Percentiles rank a stretch among this genome's conserved stretches.
phyloP scores from a whole-genome alignment of 75 land plant genomes.

The Pinus albicaulis region DNA sequence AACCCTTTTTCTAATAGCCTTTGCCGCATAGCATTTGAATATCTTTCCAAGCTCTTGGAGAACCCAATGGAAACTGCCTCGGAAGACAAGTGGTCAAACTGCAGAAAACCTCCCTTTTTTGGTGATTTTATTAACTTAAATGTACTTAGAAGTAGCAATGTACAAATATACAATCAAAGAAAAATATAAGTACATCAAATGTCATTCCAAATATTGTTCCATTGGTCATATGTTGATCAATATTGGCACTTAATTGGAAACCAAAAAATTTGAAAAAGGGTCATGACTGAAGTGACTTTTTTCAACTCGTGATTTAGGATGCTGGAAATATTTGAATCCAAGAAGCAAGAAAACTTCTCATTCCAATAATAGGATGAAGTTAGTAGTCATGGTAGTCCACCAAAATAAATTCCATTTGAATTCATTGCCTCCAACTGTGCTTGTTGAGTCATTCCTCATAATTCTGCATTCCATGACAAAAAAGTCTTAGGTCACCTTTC shows the following conservation, averaged over 20 bases:
- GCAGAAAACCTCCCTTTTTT: too few relatives aligned
- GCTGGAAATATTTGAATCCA: slow-evolving; percentile 2
- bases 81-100: too few relatives aligned
- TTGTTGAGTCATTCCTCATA: slow-evolving; percentile 8
- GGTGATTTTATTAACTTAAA: too few relatives aligned
- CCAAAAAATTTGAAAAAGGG: not conserved
- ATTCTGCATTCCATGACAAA: too few relatives aligned
- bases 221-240: slow-evolving; percentile 1
- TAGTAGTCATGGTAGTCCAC: not conserved
- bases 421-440: not conserved
- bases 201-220: too few relatives aligned
- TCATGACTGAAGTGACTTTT: not conserved
- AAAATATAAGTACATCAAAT: too few relatives aligned
- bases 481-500: too few relatives aligned
- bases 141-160: too few relatives aligned
- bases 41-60: too few relatives aligned
- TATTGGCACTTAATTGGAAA: not conserved
- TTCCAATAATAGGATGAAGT: not conserved
- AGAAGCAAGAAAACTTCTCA: not conserved
- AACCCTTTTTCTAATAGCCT: not conserved
- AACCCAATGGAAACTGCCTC: too few relatives aligned
- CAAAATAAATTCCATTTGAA: not conserved
- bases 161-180: too few relatives aligned
- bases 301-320: not conserved
- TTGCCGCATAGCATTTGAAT: too few relatives aligned